A percentile compares a stretch with the other conserved stretches of the same genome.
phyloP scores from a whole-genome alignment of 441 rosid species.

The Euphorbia celastroides region DNA sequence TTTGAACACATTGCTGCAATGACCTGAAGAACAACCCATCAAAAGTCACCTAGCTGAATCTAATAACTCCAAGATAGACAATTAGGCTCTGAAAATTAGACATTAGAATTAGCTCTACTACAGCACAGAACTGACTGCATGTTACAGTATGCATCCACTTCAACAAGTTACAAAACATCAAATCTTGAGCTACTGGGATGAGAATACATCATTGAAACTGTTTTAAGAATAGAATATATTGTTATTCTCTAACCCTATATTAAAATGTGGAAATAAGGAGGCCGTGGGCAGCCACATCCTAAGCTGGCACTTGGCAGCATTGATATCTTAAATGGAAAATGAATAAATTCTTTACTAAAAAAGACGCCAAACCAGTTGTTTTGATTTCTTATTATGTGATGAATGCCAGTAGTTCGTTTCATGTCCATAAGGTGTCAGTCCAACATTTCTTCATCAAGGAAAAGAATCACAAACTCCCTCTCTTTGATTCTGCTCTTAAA shows the following conservation, averaged over 20 bases:
- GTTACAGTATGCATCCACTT: background rate
- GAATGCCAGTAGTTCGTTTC: background rate
- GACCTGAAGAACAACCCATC: conserved; percentile 44
- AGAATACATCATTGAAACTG: background rate
- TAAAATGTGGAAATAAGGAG: background rate
- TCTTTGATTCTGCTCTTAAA: background rate
- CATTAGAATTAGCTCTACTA: background rate
- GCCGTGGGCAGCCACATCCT: background rate
- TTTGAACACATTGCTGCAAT: conserved; percentile 93
- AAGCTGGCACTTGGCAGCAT: background rate
- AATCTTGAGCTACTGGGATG: background rate
- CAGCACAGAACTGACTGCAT: background rate
- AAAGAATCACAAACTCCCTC: background rate
- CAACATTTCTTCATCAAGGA: background rate
- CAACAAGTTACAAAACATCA: background rate
- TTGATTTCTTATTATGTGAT: background rate
- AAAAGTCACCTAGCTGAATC: background rate
- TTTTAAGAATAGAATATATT: background rate
- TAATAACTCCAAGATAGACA: background rate
- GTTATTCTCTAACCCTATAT: background rate
- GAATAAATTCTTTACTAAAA: background rate
- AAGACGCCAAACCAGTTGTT: background rate
- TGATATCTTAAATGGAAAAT: background rate
- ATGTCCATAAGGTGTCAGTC: background rate
- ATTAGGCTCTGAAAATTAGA: background rate